Evolutionary conservation across 2,329 filamentous ascomycete species (phyloP), one percentile per base, ranked within the genome.

Genomic region (Salinomyces thailandicus): DNA sequence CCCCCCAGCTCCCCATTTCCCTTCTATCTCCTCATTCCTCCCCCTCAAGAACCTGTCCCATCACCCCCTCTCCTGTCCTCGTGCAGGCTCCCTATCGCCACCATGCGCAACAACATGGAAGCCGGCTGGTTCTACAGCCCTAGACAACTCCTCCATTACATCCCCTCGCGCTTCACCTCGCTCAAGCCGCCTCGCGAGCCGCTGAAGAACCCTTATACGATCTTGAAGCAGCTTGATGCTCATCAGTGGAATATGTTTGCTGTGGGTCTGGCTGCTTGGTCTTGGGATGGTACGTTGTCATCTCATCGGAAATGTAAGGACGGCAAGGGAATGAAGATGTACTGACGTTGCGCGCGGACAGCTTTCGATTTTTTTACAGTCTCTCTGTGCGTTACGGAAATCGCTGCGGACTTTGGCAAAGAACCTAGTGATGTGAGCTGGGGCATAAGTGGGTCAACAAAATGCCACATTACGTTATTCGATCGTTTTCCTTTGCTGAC

Each of bases 341-440:
- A 13, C 9, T 14, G 4, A n/a, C 4, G 4, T n/a, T n/a, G n/a
- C n/a, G n/a, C n/a, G n/a, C n/a, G n/a, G n/a, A 18, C 17, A 38
- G 66, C 75, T 3, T 79, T 79, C 45, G 77, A 81, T 55, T 80
- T 46, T 36, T 46, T 46, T 55, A 77, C 73, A 31, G 75, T 79
- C 17, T 75, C 72, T 1, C 61, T 80, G 30, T 76, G 73, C 0
- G 62, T 77, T 12, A 68, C 61, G 9, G 63, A 72, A 15, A 61
- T 80, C 11, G 62, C 68, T 22, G 57, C 69, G 36, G 60, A 62
- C 1, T 79, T 79, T 46, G 62, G 58, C 39, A 68, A 64, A 42
- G 55, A 67, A 35, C 73, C 71, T 37, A 67, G 71, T 4, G 71
- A 76, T 44, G 75, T 79, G 16, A 75, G 74, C 11, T 77, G 74